phyloP scores from a whole-genome alignment of 495 filamentous ascomycete genomes.

The Tetracladium marchalianum region DNA sequence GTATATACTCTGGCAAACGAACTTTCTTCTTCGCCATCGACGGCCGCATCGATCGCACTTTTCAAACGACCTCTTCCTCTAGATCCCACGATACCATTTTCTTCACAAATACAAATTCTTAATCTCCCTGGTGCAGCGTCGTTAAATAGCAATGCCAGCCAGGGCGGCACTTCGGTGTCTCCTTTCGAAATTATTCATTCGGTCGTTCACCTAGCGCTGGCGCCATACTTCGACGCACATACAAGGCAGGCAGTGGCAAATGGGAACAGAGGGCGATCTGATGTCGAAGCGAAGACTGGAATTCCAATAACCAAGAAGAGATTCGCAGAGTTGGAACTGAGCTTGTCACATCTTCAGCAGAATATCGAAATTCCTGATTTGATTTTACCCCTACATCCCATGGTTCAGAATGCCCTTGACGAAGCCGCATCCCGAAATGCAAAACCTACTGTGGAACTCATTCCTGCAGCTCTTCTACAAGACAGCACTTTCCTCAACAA shows the following conservation, averaged over 20 bases:
- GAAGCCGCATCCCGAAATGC: constrained; percentile 53
- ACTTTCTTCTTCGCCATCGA: constrained; percentile 66
- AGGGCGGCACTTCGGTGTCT: constrained; percentile 55
- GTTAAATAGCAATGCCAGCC: constrained; percentile 48
- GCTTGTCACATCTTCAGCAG: constrained; percentile 82
- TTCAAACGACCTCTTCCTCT: constrained; percentile 83
- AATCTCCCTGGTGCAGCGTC: constrained; percentile 75
- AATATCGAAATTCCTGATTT: constrained; percentile 96
- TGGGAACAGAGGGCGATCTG: constrained; percentile 56
- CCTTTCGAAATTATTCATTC: constrained; percentile 87
- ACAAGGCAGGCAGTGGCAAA: constrained; percentile 69
- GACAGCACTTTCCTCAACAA: constrained; percentile 91
- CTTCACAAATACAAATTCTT: constrained; percentile 79
- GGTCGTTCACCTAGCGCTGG: constrained; percentile 75
- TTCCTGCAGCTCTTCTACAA: constrained; percentile 58
- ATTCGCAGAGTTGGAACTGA: constrained; percentile 85
- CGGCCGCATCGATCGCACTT: constrained; percentile 74
- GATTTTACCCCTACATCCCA: constrained; percentile 71
- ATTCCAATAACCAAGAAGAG: constrained; percentile 96
- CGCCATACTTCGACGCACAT: constrained; percentile 91
- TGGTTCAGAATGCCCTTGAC: constrained; percentile 75
- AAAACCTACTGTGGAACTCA: constrained; percentile 63
- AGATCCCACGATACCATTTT: constrained; percentile 67
- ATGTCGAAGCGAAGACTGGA: constrained; percentile 83
- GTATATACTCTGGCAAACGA: constrained; percentile 73